Evolutionary conservation across 768 basidiomycete genomes (phyloP).

Genomic region (Pleurotus eryngii): DNA sequence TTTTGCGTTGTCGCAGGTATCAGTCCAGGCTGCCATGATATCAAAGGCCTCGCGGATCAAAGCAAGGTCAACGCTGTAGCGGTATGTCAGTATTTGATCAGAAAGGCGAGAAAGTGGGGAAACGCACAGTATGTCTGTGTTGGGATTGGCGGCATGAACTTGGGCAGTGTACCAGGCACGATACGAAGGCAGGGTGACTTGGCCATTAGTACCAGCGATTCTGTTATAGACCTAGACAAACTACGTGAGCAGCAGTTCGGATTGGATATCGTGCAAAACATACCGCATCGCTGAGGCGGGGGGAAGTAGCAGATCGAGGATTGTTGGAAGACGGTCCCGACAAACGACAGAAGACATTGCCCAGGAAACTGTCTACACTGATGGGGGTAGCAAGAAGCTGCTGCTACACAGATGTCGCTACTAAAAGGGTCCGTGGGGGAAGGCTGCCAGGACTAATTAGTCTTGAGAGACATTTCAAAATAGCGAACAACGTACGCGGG

Average conservation of each 20-base stretch:
- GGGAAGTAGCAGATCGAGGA: slow-evolving; percentile 5
- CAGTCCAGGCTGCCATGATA: slow-evolving; percentile 14
- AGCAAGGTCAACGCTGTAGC: slow-evolving; percentile 9
- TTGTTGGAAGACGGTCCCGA: slow-evolving; percentile 3
- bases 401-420: slow-evolving; percentile 12
- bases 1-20: slow-evolving; percentile 9
- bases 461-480: background rate
- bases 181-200: slow-evolving; percentile 5
- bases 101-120: background rate
- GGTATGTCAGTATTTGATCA: background rate
- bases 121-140: slow-evolving; percentile 4
- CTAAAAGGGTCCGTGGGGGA: slow-evolving; percentile 5
- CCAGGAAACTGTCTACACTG: slow-evolving; percentile 11
- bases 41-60: slow-evolving; percentile 12
- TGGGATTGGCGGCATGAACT: slow-evolving; percentile 6
- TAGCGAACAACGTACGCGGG: background rate
- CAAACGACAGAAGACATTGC: slow-evolving; percentile 11
- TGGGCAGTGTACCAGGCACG: slow-evolving; percentile 7
- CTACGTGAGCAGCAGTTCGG: background rate
- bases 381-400: slow-evolving; percentile 13
- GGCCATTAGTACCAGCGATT: background rate
- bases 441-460: background rate
- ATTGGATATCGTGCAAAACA: background rate
- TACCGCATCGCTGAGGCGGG: slow-evolving; percentile 8
- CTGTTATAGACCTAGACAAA: slow-evolving; percentile 5